These are phyloP conservation scores for Heimioporus sp. DNA, from an alignment of 768 basidiomycete genomes.

Conservation along the genomic window DNA sequence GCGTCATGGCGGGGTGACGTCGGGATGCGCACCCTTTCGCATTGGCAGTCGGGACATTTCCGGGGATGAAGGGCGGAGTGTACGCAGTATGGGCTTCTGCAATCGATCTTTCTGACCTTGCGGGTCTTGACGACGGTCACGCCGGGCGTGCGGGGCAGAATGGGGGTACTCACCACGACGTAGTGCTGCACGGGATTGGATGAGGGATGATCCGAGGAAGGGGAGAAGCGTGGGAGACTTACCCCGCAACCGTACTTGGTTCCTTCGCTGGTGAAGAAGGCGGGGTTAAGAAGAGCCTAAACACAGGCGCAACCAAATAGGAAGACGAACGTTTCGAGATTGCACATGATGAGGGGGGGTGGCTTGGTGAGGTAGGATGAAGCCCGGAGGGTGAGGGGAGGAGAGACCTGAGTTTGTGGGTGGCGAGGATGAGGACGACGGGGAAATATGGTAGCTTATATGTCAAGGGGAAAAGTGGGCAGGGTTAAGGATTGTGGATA, in stretches of 20 bases:
- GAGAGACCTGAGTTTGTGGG: not conserved
- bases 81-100: conserved; percentile 35
- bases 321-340: conserved; percentile 49
- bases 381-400: no score
- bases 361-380: not conserved
- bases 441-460: conserved; percentile 30
- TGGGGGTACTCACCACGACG: conserved; percentile 49
- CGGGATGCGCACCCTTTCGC: conserved; percentile 40
- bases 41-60: conserved; percentile 42
- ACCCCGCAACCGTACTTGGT: conserved; percentile 71
- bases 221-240: conserved; percentile 27
- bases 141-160: conserved; percentile 15
- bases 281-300: conserved; percentile 17
- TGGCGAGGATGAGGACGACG: conserved; percentile 11
- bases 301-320: conserved; percentile 1
- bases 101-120: conserved; percentile 35
- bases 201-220: conserved; percentile 4
- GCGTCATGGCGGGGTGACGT: not conserved
- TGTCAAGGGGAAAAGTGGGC: conserved; percentile 12
- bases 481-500: conserved; percentile 15
- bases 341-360: conserved; percentile 43
- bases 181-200: conserved; percentile 51
- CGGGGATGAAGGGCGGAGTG: conserved; percentile 39
- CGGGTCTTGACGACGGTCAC: conserved; percentile 29
- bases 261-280: conserved; percentile 55